These are phyloP conservation scores for Tylopilus rubrobrunneus DNA, from an alignment of 768 basidiomycete species.

Conservation along the genomic window DNA sequence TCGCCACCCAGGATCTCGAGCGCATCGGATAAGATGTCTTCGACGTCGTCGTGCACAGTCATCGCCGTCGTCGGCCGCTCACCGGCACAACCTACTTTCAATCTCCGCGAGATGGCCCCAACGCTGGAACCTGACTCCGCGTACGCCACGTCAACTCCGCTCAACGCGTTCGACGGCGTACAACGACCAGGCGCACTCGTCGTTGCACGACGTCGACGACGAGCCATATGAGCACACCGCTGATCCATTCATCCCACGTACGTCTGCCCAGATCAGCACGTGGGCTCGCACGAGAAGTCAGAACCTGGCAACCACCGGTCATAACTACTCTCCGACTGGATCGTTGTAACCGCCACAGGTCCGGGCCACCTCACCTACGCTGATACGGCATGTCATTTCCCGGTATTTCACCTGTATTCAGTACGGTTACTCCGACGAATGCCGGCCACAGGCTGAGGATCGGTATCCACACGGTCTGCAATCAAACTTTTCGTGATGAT, in stretches of 20 bases:
- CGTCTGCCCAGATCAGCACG: not conserved
- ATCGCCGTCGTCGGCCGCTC: too few species aligned
- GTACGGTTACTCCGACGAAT: not conserved
- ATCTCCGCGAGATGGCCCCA: constrained; percentile 21
- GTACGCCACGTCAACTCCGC: constrained; percentile 3
- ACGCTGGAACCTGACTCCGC: constrained; percentile 7
- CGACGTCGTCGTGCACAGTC: constrained; percentile 14
- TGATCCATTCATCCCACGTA: constrained; percentile 2
- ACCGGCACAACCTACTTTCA: constrained; percentile 1
- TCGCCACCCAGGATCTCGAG: constrained; percentile 49
- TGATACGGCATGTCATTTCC: constrained; percentile 16
- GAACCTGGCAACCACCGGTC: not conserved
- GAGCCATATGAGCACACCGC: not conserved
- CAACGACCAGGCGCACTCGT: not conserved
- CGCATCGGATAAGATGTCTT: constrained; percentile 53
- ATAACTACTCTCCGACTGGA: not conserved
- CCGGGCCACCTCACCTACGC: constrained; percentile 1
- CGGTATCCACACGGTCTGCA: not conserved
- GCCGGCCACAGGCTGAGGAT: not conserved
- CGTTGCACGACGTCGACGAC: not conserved
- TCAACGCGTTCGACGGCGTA: not conserved
- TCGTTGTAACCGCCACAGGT: not conserved
- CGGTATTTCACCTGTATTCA: not conserved
- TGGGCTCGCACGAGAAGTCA: not conserved
- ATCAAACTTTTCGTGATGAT: not conserved